Conservation (phyloP, 2,329 filamentous ascomycete species). For the Simplicillium aogashimaense region DNA sequence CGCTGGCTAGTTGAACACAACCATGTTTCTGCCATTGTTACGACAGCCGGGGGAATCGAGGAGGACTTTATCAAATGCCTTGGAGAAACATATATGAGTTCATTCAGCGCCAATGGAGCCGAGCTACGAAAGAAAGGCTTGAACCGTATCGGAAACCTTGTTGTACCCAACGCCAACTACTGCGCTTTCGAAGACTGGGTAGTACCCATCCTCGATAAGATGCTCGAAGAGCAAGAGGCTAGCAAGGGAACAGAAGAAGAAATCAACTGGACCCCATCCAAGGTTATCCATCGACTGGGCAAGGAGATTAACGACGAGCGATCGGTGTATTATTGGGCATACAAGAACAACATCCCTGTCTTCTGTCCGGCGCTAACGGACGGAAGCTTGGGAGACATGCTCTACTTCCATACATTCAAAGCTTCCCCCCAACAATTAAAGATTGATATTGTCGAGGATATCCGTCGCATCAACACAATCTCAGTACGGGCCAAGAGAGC, state of each 20-base stretch:
- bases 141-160: slow-evolving; percentile 90
- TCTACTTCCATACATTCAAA: slow-evolving; percentile 97
- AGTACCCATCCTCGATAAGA: slow-evolving; percentile 83
- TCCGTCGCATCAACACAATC: slow-evolving; percentile 85
- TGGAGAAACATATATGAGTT: slow-evolving; percentile 83
- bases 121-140: slow-evolving; percentile 74
- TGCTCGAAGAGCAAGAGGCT: slow-evolving; percentile 89
- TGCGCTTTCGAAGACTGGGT: slow-evolving; percentile 98
- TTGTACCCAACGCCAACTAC: slow-evolving; percentile 93
- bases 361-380: slow-evolving; percentile 96
- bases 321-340: slow-evolving; percentile 95
- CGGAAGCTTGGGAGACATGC: slow-evolving; percentile 91
- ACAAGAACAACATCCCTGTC: slow-evolving; percentile 91
- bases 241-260: slow-evolving; percentile 58
- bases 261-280: slow-evolving; percentile 87
- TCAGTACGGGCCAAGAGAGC: slow-evolving; percentile 78
- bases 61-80: slow-evolving; percentile 99
- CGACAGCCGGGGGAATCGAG: slow-evolving; percentile 89
- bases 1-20: slow-evolving; percentile 89
- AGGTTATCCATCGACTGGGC: slow-evolving; percentile 80
- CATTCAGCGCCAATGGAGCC: slow-evolving; percentile 69
- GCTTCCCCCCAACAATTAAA: slow-evolving; percentile 70
- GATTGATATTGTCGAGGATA: slow-evolving; percentile 89
- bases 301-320: slow-evolving; percentile 89
- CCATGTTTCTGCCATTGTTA: slow-evolving; percentile 88